These are phyloP conservation scores for Calamus simplicifolius DNA, from an alignment of 176 grass and related monocot species.

Conservation along the genomic window DNA sequence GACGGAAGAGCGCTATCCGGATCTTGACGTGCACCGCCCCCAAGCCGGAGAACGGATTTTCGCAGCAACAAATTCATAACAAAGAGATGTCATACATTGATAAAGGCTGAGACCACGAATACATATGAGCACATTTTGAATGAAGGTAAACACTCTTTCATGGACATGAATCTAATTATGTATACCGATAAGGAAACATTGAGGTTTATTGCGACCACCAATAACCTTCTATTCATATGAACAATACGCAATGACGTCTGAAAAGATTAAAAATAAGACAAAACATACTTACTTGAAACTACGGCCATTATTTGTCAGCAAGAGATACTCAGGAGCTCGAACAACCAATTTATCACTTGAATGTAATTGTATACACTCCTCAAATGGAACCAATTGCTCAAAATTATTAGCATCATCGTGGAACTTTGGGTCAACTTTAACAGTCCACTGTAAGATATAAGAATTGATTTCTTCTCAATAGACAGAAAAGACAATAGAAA, in stretches of 20 bases:
- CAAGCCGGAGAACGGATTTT: no score
- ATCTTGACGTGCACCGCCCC: no score
- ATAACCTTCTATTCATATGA: slow-evolving; percentile 13
- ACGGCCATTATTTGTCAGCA: slow-evolving; percentile 89
- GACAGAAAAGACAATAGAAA: slow-evolving; percentile 11
- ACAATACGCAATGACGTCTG: neutral
- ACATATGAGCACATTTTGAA: no score
- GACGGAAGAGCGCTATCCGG: no score
- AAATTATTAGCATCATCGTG: slow-evolving; percentile 91
- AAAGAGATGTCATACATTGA: no score
- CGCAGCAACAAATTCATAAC: no score
- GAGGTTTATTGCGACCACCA: neutral
- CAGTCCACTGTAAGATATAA: slow-evolving; percentile 68
- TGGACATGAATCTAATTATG: no score
- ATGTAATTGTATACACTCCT: slow-evolving; percentile 83
- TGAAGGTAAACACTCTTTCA: no score
- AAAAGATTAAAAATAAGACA: neutral
- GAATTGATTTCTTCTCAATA: neutral
- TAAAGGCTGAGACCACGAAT: no score
- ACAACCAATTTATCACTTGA: slow-evolving; percentile 68
- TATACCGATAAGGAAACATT: no score
- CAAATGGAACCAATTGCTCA: slow-evolving; percentile 93
- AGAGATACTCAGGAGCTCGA: slow-evolving; percentile 69
- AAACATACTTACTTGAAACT: slow-evolving; percentile 71
- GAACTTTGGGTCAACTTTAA: slow-evolving; percentile 94